Evolutionary conservation across 2,329 filamentous ascomycete genomes (phyloP).

Genomic region (Alternaria sp.): DNA sequence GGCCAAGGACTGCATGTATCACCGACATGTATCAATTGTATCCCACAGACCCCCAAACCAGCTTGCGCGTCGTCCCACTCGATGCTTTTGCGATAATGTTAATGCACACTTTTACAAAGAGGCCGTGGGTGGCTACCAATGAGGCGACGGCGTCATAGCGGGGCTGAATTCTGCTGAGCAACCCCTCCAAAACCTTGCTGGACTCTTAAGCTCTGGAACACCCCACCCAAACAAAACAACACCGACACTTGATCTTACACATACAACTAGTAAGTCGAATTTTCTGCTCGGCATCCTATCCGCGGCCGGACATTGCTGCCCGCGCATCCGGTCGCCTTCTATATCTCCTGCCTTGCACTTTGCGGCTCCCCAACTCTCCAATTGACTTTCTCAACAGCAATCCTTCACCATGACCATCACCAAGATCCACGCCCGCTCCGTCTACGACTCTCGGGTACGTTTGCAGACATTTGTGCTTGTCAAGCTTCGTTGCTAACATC

Average conservation of each 20-base stretch:
- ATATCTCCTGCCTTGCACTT: constrained; percentile 32
- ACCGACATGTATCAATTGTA: constrained; percentile 1
- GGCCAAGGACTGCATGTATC: constrained; percentile 1
- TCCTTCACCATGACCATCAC: constrained; percentile 73
- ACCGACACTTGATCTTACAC: constrained; percentile 30
- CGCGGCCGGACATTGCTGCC: constrained; percentile 46
- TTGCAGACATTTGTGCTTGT: neutral
- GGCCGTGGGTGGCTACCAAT: constrained; percentile 31
- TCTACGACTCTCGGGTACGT: constrained; percentile 86
- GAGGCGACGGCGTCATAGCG: constrained; percentile 29
- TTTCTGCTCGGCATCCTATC: constrained; percentile 36
- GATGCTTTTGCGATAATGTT: constrained; percentile 34
- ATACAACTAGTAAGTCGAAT: constrained; percentile 46
- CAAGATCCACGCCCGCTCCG: constrained; percentile 72
- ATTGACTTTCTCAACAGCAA: constrained; percentile 33
- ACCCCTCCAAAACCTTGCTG: constrained; percentile 33
- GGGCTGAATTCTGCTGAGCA: constrained; percentile 34
- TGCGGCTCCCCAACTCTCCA: constrained; percentile 22
- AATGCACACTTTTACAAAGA: constrained; percentile 34
- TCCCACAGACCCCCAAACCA: neutral
- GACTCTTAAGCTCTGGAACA: constrained; percentile 29
- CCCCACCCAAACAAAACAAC: constrained; percentile 39
- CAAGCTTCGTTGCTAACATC: constrained; percentile 16
- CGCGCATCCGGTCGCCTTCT: constrained; percentile 34
- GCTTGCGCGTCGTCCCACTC: constrained; percentile 6